Evolutionary conservation across 1,139 yeast species (phyloP), one percentile per base, ranked within the genome.

Genomic region (Pichia kudriavzevii): DNA sequence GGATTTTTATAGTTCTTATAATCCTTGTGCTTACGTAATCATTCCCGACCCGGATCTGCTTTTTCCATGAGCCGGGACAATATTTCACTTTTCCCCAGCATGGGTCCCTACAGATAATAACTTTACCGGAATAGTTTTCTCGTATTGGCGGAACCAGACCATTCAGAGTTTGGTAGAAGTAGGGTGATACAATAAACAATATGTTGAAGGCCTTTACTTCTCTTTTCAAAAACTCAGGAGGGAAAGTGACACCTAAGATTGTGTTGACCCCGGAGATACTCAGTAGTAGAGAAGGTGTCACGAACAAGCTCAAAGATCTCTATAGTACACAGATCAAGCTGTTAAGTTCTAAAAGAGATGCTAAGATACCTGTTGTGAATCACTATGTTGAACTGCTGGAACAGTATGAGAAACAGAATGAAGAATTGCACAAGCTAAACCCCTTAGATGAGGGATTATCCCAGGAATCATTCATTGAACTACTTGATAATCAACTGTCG

Each of bases 261-360:
- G n/a, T n/a, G n/a, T n/a, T 45, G 7, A 45, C 47, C 12, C 41
- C 42, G 21, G 44, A 39, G 18, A 17, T 42, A 2, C 6, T 45
- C 7, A 22, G 32, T 3, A 41, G 31, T 15, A 34, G 49, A 20
- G 28, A 30, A 8, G 13, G 18, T 3, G 25, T 45, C 7, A 32
- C 38, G n/a, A 12, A 26, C 4, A 34, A 35, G 7, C 28, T 45
- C 3, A 24, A 18, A 12, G 21, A 35, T 3, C 38, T 43, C 9
- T 45, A 44, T 15, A 23, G 25, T 9, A 21, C 42, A 10, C 49
- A 45, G 27, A 25, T 44, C 10, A 22, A 19, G 3, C 28, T 44
- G n/a, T 26, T 45, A n/a, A n/a, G n/a, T n/a, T n/a, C n/a, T n/a
- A n/a, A 22, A 19, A 3, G 17, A 30, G 3, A 15, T 33, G 8